Percentiles rank a stretch among this genome's conserved stretches.
phyloP scores from a whole-genome alignment of 768 basidiomycete genomes.

The Naematelia encephala region DNA sequence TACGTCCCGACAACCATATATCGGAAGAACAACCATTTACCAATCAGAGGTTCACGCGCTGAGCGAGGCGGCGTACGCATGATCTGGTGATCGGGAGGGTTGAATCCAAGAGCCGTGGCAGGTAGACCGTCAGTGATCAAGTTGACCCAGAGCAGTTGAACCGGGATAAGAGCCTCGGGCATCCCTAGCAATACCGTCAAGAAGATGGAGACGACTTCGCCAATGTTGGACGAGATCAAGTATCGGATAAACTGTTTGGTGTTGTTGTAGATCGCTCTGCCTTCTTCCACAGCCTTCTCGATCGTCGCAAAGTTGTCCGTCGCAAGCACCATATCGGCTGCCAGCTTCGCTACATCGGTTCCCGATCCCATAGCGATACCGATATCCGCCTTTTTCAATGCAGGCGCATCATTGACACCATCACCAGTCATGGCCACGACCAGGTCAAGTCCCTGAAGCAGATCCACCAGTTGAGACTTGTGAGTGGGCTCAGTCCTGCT shows the following conservation, averaged over 20 bases:
- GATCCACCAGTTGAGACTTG: conserved; percentile 89
- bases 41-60: conserved; percentile 84
- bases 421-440: conserved; percentile 95
- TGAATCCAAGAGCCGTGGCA: conserved; percentile 95
- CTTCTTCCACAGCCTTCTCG: conserved; percentile 94
- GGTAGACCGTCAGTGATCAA: conserved; percentile 91
- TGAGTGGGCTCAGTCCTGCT: conserved; percentile 91
- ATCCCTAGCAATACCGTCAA: conserved; percentile 94
- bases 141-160: conserved; percentile 98
- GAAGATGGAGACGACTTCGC: conserved; percentile 93
- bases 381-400: conserved; percentile 93
- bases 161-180: conserved; percentile 98
- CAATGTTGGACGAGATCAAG: conserved; percentile 94
- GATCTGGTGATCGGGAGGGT: conserved; percentile 87
- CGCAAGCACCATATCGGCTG: conserved; percentile 84
- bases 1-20: conserved; percentile 92
- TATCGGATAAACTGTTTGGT: conserved; percentile 99
- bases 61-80: conserved; percentile 92
- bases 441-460: conserved; percentile 82
- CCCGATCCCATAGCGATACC: conserved; percentile 99
- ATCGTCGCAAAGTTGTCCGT: conserved; percentile 94
- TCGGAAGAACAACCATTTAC: conserved; percentile 91
- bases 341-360: conserved; percentile 96
- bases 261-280: conserved; percentile 96
- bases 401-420: conserved; percentile 97